Evolutionary conservation across 495 filamentous ascomycete species (phyloP), one percentile per base, ranked within the genome.

Genomic region (Neurospora tetraspora): DNA sequence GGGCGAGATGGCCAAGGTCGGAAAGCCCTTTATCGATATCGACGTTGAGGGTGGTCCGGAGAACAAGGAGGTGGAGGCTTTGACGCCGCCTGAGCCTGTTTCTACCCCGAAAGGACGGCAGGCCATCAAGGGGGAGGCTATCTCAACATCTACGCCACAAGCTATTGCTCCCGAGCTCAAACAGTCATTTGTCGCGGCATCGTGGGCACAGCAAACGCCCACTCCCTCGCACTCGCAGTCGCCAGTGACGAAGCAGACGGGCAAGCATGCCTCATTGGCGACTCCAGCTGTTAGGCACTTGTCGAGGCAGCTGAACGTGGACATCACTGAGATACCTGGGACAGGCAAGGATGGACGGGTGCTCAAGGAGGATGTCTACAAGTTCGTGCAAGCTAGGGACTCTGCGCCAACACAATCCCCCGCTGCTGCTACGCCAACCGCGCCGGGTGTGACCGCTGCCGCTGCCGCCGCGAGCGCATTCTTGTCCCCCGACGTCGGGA

Each of bases 1-100:
- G 18, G 96, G 97, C 72, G 96, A 98, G 74, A 97, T 97, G 86
- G 94, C 95, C 27, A 92, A 93, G 77, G 97, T 97, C 11, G 96
- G 96, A 72, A 93, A 91, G 86, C 89, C 92, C 10, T 88, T 94
- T 75, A 87, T 93, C 45, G 91, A 94, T 77, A 93, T 94, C 68
- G 92, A 94, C 78, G 91, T 91, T 77, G 79, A 85, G 76, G 86
- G 83, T 9, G 86, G 85, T 47, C 83, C 82, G 71, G 83, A 83
- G 69, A 77, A 83, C 68, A 84, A 87, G 69, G 86, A 82, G 72
- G 68, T 84, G 75, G 81, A 83, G 34, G 77, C 81, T n/a, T 73
- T 83, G 71, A 82, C 81, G 31, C 77, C 81, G 3, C 76, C 81
- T 2, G 80, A 80, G 47, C 76, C 83, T 4, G 74, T 74, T 3